Conservation (phyloP, 345 rosid genomes). For the Ceriops zippeliana region DNA sequence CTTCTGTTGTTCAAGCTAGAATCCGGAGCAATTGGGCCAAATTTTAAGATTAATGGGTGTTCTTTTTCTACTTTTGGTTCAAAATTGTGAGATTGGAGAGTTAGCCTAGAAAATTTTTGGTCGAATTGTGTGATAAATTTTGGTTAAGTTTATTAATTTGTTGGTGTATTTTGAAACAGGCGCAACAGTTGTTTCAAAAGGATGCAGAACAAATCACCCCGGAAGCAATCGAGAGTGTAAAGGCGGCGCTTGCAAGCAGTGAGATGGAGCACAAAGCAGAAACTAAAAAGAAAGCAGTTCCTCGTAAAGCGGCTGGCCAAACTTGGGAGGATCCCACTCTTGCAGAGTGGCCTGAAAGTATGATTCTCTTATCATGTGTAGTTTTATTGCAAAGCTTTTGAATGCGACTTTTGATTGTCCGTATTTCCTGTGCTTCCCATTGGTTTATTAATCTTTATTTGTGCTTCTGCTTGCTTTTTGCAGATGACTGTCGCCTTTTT, state of each 20-base stretch:
- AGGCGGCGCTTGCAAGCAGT: constrained; percentile 91
- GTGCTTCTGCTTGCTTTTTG: constrained; percentile 14
- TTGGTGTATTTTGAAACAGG: constrained; percentile 41
- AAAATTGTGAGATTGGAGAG: too few species aligned
- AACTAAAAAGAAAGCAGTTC: constrained; percentile 83
- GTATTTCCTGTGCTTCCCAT: too few species aligned
- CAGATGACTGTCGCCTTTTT: constrained; percentile 90
- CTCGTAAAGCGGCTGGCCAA: constrained; percentile 97
- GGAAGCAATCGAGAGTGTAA: constrained; percentile 91
- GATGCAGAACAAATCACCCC: constrained; percentile 95
- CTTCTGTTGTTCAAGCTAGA: too few species aligned
- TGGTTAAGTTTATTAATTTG: background rate
- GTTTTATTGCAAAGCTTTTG: too few species aligned
- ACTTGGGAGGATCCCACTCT: constrained; percentile 97
- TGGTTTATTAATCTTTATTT: background rate
- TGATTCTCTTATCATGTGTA: constrained; percentile 1
- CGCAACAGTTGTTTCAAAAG: constrained; percentile 88
- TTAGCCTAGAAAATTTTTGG: too few species aligned
- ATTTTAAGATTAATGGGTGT: too few species aligned
- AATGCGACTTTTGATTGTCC: too few species aligned
- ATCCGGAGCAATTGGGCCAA: too few species aligned
- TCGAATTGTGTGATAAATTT: background rate
- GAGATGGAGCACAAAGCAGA: constrained; percentile 91
- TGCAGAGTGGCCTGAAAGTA: constrained; percentile 99
- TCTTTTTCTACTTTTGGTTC: too few species aligned